Evolutionary conservation across 768 basidiomycete genomes (phyloP), one percentile per base, ranked within the genome.

Genomic region (Panaeolus cyanescens): DNA sequence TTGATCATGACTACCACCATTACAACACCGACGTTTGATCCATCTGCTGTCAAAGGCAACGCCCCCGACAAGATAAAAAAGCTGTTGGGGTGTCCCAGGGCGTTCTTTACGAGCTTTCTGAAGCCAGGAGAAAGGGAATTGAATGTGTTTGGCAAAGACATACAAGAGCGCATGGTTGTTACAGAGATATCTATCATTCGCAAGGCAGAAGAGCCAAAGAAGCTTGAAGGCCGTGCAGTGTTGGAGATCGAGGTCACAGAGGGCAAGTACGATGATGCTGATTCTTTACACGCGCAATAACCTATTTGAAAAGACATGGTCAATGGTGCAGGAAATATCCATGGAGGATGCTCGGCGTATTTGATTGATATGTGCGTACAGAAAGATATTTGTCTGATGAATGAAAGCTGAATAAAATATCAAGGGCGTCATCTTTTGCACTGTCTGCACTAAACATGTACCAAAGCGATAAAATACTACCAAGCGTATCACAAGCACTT

Each of bases 341-440:
- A 87, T 39, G 86, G 85, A 17, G 84, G 78, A 25, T 86, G 85
- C 62, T 74, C 79, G 5, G 84, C 82, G 2, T 76, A 80, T 61
- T 71, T 87, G 9, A 77, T 85, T 58, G 85, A 86, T 68, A 68
- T 77, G 85, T 81, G 36, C 15, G 80, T 74, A 17, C 25, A 30
- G 5, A 25, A 15, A 17, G 53, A 32, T 42, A 28, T 22, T 54
- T 9, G 10, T 45, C 28, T 30, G 2, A 53, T 17, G 55, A 36
- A 8, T 32, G 15, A 28, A 19, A 12, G 42, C 30, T 55, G 17
- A 58, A 55, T 17, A 32, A 58, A 15, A 58, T 13, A 5, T 28
- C 1, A 50, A 85, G 84, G 39, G 83, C 85, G 33, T 84, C 85
- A 4, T 70, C 83, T 13, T 64, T 84, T 62, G 76, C 83, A 4